Conservation (phyloP, 345 rosid species). For the Bretschneidera sinensis region DNA sequence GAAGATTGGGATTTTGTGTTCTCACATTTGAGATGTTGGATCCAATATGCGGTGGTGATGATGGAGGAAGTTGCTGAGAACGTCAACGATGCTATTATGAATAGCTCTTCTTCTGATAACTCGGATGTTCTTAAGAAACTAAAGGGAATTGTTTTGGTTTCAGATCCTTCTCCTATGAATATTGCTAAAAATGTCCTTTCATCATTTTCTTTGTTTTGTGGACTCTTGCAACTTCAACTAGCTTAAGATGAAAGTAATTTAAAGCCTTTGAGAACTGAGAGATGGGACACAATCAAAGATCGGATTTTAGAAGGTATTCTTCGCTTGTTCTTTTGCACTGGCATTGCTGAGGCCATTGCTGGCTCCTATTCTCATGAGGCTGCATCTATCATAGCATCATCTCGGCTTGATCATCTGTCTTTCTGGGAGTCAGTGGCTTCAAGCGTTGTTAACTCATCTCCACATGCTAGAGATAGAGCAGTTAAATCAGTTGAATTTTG, state of each 20-base stretch:
- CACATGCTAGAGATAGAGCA: slow-evolving; percentile 69
- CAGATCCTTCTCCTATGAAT: slow-evolving; percentile 45
- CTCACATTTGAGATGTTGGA: slow-evolving; percentile 56
- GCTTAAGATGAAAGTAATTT: slow-evolving; percentile 30
- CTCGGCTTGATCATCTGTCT: slow-evolving; percentile 45
- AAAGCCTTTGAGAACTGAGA: slow-evolving; percentile 31
- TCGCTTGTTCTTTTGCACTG: slow-evolving; percentile 83
- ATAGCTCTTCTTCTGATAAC: slow-evolving; percentile 36
- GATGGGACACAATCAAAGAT: slow-evolving; percentile 54
- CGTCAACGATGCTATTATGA: slow-evolving; percentile 50
- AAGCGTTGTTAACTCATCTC: slow-evolving; percentile 54
- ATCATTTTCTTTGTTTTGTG: slow-evolving; percentile 54
- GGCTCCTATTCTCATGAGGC: slow-evolving; percentile 53
- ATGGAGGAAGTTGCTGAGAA: slow-evolving; percentile 88
- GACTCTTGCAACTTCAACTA: slow-evolving; percentile 29
- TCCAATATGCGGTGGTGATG: slow-evolving; percentile 81
- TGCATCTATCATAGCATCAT: slow-evolving; percentile 56
- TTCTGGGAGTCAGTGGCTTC: slow-evolving; percentile 86
- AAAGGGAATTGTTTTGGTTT: slow-evolving; percentile 42
- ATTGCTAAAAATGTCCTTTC: slow-evolving; percentile 63
- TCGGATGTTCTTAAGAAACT: slow-evolving; percentile 44
- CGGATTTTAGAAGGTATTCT: slow-evolving; percentile 75
- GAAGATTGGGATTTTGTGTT: slow-evolving; percentile 89
- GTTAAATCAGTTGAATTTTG: slow-evolving; percentile 81
- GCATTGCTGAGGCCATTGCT: slow-evolving; percentile 84